Evolutionary conservation across 2,329 filamentous ascomycete species (phyloP).

Genomic region (Pleochaeta shiraiana): DNA sequence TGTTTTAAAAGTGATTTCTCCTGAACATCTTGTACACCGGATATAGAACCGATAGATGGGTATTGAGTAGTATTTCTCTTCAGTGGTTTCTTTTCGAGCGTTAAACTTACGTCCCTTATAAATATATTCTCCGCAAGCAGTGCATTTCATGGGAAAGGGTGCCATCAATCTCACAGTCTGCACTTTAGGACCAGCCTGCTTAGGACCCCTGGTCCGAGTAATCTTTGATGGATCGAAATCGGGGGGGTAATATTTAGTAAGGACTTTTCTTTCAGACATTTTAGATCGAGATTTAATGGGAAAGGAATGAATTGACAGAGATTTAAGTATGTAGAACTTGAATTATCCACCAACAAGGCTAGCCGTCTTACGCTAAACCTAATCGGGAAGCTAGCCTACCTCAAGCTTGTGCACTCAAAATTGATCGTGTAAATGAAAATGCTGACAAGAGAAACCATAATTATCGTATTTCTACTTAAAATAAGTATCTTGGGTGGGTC

Average conservation of each 20-base stretch:
- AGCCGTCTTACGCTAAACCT: too few relatives aligned
- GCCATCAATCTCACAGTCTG: constrained; percentile 84
- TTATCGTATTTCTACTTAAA: too few relatives aligned
- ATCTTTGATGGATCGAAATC: constrained; percentile 80
- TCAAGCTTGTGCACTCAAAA: too few relatives aligned
- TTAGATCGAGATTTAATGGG: too few relatives aligned
- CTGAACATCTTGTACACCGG: constrained; percentile 65
- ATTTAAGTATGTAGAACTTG: too few relatives aligned
- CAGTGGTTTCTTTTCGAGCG: constrained; percentile 75
- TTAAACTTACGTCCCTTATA: constrained; percentile 95
- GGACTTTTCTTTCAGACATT: constrained; percentile 77
- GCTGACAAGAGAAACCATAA: too few relatives aligned
- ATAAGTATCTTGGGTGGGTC: too few relatives aligned
- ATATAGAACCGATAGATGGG: constrained; percentile 83
- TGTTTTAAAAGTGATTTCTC: constrained; percentile 81
- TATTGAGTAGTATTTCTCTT: constrained; percentile 76
- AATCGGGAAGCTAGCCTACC: too few relatives aligned
- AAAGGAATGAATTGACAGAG: too few relatives aligned
- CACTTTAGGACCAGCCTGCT: constrained; percentile 53
- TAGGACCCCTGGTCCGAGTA: constrained; percentile 43
- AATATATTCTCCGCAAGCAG: constrained; percentile 52
- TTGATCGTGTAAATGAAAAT: too few relatives aligned
- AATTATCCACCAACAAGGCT: too few relatives aligned
- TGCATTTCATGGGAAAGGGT: constrained; percentile 64
- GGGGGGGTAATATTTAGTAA: constrained; percentile 43